phyloP scores from a whole-genome alignment of 495 filamentous ascomycete species.

The Penicillium ucsense region DNA sequence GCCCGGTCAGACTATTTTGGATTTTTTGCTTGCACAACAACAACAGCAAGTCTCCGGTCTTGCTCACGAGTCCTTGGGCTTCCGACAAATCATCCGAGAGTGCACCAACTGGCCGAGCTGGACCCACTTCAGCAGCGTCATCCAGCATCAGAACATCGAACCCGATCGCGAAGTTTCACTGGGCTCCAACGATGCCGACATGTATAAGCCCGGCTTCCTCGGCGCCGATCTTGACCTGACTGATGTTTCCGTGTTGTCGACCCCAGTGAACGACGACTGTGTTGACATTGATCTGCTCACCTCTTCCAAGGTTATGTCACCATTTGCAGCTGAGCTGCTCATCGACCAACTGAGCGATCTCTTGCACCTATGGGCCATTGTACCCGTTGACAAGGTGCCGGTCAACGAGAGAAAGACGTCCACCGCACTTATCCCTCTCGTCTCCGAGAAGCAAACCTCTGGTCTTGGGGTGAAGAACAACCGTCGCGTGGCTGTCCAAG shows the following conservation, averaged over 20 bases:
- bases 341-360: neutral
- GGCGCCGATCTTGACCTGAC: slow-evolving; percentile 1
- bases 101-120: slow-evolving; percentile 42
- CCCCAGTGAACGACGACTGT: neutral
- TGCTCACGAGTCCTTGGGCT: slow-evolving; percentile 36
- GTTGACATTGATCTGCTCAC: slow-evolving; percentile 1
- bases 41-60: slow-evolving; percentile 37
- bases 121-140: slow-evolving; percentile 20
- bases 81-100: slow-evolving; percentile 37
- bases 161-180: neutral
- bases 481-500: neutral
- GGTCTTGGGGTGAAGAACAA: neutral
- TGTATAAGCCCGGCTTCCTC: neutral
- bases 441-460: neutral
- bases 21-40: slow-evolving; percentile 38
- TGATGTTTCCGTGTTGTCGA: slow-evolving; percentile 1
- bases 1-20: slow-evolving; percentile 21
- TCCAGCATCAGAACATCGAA: slow-evolving; percentile 26
- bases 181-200: neutral
- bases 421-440: neutral
- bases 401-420: neutral
- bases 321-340: neutral
- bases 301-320: neutral
- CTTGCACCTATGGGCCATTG: neutral
- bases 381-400: neutral